Evolutionary conservation across 352 stramenopile genomes (phyloP).

Genomic region (Pythium sukuiense): DNA sequence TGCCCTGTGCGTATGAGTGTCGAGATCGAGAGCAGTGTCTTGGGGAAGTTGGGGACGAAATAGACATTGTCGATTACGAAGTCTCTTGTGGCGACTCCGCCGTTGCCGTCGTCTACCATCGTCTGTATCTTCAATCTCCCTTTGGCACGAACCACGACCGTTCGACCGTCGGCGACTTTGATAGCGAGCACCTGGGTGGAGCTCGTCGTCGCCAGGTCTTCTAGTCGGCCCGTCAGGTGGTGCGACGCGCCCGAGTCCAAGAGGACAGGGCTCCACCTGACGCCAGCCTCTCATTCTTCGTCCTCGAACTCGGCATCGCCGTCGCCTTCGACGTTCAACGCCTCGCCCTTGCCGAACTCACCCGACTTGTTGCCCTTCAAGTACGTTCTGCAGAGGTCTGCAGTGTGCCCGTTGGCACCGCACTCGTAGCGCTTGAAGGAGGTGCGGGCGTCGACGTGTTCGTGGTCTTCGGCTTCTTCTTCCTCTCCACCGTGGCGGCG

Average conservation of each 20-base stretch:
- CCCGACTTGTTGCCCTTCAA: not conserved
- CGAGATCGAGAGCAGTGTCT: too few relatives aligned
- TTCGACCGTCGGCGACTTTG: conserved; percentile 12
- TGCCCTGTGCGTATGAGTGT: too few relatives aligned
- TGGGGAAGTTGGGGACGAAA: too few relatives aligned
- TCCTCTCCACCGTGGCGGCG: not conserved
- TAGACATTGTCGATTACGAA: too few relatives aligned
- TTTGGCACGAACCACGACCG: conserved; percentile 1
- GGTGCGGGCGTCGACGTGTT: not conserved
- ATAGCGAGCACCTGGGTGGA: conserved; percentile 8
- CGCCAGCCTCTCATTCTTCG: not conserved
- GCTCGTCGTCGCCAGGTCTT: conserved; percentile 12
- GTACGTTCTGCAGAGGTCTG: not conserved
- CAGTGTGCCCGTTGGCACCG: not conserved
- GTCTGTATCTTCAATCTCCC: not conserved
- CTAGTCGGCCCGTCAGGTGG: conserved; percentile 16
- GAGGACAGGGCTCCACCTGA: conserved; percentile 9
- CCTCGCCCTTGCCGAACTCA: too few relatives aligned
- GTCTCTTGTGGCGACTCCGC: not conserved
- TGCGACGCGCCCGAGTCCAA: conserved; percentile 15
- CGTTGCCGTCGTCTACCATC: conserved; percentile 2
- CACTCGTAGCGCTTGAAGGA: not conserved
- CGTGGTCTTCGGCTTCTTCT: not conserved
- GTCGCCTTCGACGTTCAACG: not conserved
- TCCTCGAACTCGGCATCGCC: not conserved